Evolutionary conservation across 2,329 filamentous ascomycete species (phyloP).

Genomic region (Beauveria caledonica): DNA sequence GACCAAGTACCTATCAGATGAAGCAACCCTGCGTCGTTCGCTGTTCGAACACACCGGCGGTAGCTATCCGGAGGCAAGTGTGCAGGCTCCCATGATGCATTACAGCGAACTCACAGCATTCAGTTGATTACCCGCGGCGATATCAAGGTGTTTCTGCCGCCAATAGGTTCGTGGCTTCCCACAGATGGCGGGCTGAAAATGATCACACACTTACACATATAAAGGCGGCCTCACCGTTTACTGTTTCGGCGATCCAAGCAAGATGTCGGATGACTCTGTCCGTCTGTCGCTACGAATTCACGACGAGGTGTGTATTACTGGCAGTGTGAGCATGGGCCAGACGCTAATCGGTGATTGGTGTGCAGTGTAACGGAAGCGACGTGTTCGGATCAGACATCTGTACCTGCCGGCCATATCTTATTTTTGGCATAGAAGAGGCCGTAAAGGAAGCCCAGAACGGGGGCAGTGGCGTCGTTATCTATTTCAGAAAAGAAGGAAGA

Average conservation of each 20-base stretch:
- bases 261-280: conserved; percentile 80
- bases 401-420: conserved; percentile 90
- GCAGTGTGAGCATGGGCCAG: not conserved
- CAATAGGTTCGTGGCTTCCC: conserved; percentile 55
- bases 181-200: not conserved
- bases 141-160: conserved; percentile 91
- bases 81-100: not conserved
- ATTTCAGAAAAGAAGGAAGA: conserved; percentile 95
- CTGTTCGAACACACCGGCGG: conserved; percentile 94
- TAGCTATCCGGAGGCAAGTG: conserved; percentile 72
- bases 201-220: conserved; percentile 14
- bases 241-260: conserved; percentile 90
- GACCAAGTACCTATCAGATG: conserved; percentile 44
- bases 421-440: conserved; percentile 94
- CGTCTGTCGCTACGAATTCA: conserved; percentile 77
- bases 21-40: conserved; percentile 75
- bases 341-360: not conserved
- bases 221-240: conserved; percentile 84
- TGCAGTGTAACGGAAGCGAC: conserved; percentile 83
- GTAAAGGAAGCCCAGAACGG: conserved; percentile 95
- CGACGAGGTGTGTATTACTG: conserved; percentile 41
- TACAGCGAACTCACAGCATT: conserved; percentile 16
- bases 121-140: conserved; percentile 84
- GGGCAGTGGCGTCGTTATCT: conserved; percentile 91
- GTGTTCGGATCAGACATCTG: conserved; percentile 98